Conservation (phyloP, 352 stramenopile genomes). For the Blastocystis sp. region DNA sequence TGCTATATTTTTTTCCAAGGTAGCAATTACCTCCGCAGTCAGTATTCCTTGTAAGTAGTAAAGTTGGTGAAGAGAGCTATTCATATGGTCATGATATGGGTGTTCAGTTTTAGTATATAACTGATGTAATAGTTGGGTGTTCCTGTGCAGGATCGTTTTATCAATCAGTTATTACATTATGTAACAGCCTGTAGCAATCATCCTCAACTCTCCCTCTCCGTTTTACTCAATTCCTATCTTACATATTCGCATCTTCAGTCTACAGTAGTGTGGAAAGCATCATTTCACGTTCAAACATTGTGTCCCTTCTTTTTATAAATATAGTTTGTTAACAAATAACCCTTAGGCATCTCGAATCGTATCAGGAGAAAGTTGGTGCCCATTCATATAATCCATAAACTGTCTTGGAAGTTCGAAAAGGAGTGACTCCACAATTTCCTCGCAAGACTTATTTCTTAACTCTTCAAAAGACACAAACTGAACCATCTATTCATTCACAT, state of each 20-base stretch:
- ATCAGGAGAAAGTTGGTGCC: background rate
- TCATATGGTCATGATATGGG: constrained; percentile 6
- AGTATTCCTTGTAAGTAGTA: constrained; percentile 12
- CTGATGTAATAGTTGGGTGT: background rate
- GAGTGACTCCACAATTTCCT: constrained; percentile 19
- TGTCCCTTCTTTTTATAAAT: constrained; percentile 9
- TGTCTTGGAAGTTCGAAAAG: constrained; percentile 29
- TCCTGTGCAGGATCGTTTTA: constrained; percentile 10
- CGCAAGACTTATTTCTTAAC: constrained; percentile 31
- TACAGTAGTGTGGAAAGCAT: background rate
- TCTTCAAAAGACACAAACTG: constrained; percentile 42
- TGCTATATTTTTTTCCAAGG: background rate
- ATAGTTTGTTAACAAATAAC: background rate
- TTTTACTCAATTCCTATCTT: background rate
- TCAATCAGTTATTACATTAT: background rate
- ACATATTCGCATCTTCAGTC: background rate
- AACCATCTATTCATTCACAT: background rate
- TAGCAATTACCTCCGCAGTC: background rate
- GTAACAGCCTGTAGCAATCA: background rate
- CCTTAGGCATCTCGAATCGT: background rate
- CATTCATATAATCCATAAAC: constrained; percentile 60
- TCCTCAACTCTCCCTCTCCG: background rate
- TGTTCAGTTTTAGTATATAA: background rate
- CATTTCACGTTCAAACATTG: background rate
- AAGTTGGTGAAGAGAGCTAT: constrained; percentile 40